Percentiles rank a stretch among this genome's conserved stretches.
Conservation (phyloP, 2,329 filamentous ascomycete genomes). For the Venturia effusa region DNA sequence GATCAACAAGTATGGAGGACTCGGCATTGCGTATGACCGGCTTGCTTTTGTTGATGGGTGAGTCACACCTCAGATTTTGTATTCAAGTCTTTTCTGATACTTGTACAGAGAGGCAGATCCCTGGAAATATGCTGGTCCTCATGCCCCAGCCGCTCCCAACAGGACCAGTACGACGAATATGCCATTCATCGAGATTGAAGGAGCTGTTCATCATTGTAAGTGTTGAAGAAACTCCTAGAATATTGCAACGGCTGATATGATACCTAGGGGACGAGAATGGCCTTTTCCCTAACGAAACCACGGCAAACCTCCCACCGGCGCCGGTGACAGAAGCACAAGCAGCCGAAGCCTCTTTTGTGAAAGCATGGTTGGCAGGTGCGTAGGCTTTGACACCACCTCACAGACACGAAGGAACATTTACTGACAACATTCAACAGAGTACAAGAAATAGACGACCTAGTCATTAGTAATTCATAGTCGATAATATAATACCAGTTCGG, state of each 20-base stretch:
- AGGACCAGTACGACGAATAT: constrained; percentile 51
- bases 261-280: constrained; percentile 54
- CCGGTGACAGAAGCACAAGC: constrained; percentile 49
- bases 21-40: constrained; percentile 60
- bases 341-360: constrained; percentile 50
- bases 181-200: constrained; percentile 62
- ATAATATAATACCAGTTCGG: not conserved
- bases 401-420: not conserved
- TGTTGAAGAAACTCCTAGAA: not conserved
- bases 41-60: constrained; percentile 58
- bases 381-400: not conserved
- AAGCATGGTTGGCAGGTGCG: constrained; percentile 45
- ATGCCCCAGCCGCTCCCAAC: constrained; percentile 49
- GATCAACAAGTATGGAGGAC: constrained; percentile 70
- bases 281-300: constrained; percentile 52
- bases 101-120: constrained; percentile 52
- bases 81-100: constrained; percentile 29
- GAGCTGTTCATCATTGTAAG: constrained; percentile 62
- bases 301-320: constrained; percentile 44
- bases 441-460: not conserved
- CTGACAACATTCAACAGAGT: not conserved
- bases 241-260: not conserved
- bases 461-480: not conserved
- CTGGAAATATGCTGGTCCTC: constrained; percentile 64
- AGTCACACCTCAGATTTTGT: not conserved